A percentile compares a stretch with the other conserved stretches of the same genome.
These are phyloP conservation scores for Picea mariana DNA, from an alignment of 83 land plant species.

Conservation along the genomic window DNA sequence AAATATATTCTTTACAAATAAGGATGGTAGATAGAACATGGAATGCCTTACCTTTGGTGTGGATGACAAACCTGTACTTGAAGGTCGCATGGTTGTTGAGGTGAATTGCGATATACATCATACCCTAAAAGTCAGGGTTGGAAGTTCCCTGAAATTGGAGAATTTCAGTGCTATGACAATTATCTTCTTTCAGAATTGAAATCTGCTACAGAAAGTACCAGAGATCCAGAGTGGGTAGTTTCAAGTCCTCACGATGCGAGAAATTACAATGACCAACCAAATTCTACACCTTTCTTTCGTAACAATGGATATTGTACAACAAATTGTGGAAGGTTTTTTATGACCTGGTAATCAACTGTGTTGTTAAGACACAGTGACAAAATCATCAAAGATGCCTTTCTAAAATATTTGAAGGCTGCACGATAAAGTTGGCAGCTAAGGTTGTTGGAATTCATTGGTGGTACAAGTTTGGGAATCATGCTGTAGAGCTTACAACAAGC, in stretches of 20 bases:
- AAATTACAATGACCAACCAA: slow-evolving; percentile 55
- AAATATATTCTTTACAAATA: slow-evolving; percentile 84
- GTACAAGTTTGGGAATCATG: slow-evolving; percentile 49
- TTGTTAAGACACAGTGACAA: slow-evolving; percentile 62
- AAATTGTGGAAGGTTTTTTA: slow-evolving; percentile 61
- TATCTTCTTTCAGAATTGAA: slow-evolving; percentile 58
- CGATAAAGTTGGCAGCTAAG: slow-evolving; percentile 69
- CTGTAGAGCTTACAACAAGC: slow-evolving; percentile 69
- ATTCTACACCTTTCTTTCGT: slow-evolving; percentile 63
- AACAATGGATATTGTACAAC: slow-evolving; percentile 46
- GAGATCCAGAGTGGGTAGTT: slow-evolving; percentile 58
- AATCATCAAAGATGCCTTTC: slow-evolving; percentile 66
- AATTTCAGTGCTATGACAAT: slow-evolving; percentile 90
- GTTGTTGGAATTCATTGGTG: slow-evolving; percentile 78
- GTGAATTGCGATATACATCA: slow-evolving; percentile 86
- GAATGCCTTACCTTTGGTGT: slow-evolving; percentile 86
- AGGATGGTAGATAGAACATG: neutral
- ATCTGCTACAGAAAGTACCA: slow-evolving; percentile 41
- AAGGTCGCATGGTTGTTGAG: slow-evolving; percentile 72
- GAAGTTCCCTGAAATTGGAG: slow-evolving; percentile 86
- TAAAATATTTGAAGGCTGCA: slow-evolving; percentile 48
- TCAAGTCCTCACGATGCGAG: slow-evolving; percentile 64
- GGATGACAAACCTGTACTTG: slow-evolving; percentile 72
- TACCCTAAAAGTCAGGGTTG: slow-evolving; percentile 73
- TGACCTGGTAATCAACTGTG: slow-evolving; percentile 75